phyloP scores from a whole-genome alignment of 2,329 filamentous ascomycete genomes.

The Beauveria sp. region DNA sequence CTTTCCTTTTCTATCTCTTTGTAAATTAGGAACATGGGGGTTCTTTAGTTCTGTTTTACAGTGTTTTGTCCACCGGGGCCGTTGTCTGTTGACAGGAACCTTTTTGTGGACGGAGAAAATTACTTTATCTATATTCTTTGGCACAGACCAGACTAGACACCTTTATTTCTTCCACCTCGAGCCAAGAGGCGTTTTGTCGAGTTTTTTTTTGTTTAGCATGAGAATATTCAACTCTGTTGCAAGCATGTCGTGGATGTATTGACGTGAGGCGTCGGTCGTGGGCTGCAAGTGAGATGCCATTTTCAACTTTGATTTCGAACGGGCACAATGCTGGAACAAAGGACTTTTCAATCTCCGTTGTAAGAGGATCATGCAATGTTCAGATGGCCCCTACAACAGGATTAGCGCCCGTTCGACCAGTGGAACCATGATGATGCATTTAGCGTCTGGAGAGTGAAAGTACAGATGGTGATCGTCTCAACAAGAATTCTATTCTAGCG shows the following conservation, averaged over 20 bases:
- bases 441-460: neutral
- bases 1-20: slow-evolving; percentile 4
- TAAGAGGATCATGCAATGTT: neutral
- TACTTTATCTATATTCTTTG: neutral
- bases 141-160: neutral
- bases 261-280: neutral
- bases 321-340: no score
- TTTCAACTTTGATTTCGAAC: no score
- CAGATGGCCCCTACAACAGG: neutral
- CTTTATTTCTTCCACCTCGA: neutral
- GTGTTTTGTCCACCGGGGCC: neutral
- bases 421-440: neutral
- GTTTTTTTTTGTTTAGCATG: slow-evolving; percentile 7
- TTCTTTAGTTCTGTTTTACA: neutral
- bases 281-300: no score
- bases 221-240: slow-evolving; percentile 5
- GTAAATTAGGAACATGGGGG: neutral
- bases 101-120: neutral
- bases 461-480: neutral
- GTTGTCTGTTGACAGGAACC: neutral
- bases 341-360: no score
- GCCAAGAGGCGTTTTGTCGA: neutral
- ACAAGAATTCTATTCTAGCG: neutral
- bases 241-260: neutral
- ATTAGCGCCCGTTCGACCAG: neutral